phyloP scores from a whole-genome alignment of 768 basidiomycete genomes.

The Cystofilobasidium ferigula region DNA sequence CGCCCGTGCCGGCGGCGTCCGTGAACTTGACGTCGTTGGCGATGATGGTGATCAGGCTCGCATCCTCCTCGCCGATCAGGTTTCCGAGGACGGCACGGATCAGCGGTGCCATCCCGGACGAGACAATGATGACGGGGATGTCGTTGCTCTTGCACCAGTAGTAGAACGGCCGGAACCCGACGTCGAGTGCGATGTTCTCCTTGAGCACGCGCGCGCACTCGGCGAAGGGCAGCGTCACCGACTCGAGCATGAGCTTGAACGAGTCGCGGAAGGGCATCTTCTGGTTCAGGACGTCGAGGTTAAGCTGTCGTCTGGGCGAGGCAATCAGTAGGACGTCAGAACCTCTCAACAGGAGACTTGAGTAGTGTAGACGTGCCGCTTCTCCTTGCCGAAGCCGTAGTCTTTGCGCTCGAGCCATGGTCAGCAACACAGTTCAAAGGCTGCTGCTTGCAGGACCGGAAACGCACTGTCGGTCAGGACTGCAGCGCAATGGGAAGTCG shows the following conservation, averaged over 20 bases:
- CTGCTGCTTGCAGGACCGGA: not conserved
- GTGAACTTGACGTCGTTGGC: conserved; percentile 73
- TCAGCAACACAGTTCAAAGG: not conserved
- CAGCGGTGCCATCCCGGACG: conserved; percentile 86
- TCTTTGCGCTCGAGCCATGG: not conserved
- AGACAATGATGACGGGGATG: conserved; percentile 85
- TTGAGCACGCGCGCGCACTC: conserved; percentile 67
- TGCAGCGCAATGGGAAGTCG: not conserved
- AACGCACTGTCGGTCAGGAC: conserved; percentile 62
- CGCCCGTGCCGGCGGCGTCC: conserved; percentile 55
- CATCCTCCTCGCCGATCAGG: conserved; percentile 61
- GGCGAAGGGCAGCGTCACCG: conserved; percentile 49
- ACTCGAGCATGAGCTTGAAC: conserved; percentile 69
- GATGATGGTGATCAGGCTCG: conserved; percentile 76
- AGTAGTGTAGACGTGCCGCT: conserved; percentile 41
- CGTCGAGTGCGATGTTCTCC: conserved; percentile 69
- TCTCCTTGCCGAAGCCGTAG: conserved; percentile 52
- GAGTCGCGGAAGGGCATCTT: conserved; percentile 68
- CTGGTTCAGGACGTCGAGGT: conserved; percentile 60
- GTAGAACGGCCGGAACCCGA: conserved; percentile 80
- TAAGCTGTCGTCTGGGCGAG: conserved; percentile 47
- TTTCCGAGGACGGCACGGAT: conserved; percentile 83
- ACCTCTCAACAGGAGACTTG: not conserved
- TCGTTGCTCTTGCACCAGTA: conserved; percentile 66
- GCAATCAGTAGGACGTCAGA: not conserved